Evolutionary conservation across 176 grass and related monocot genomes (phyloP), one percentile per base, ranked within the genome.

Genomic region (Bolboschoenus planiculmis): DNA sequence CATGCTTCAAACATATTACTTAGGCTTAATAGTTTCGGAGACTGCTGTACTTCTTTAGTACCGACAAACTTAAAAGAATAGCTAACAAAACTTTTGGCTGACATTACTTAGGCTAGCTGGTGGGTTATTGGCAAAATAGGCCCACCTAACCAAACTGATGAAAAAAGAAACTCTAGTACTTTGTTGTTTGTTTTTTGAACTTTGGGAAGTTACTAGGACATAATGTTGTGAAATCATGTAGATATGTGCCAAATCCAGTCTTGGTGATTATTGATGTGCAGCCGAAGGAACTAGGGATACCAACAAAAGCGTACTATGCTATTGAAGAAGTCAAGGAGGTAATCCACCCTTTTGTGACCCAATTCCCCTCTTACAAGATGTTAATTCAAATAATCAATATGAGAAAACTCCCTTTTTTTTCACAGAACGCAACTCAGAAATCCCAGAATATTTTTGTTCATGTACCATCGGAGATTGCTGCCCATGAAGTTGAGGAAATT

Each of bases 221-320:
- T 60, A 64, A 48, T 82, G 29, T 62, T 82, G 30, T 44, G 11
- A 63, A 64, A 62, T 65, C 23, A 44, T 64, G 59, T 78, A 95
- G 92, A 66, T 98, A 98, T 80, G 92, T 98, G 89, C 87, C 85
- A 56, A 98, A 98, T 84, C 91, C 92, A 60, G 91, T 95, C 10
- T 86, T 98, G 83, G 96, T 98, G 89, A 98, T 98, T 84, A 98
- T 98, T 48, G 96, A 98, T 85, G 96, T 98, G 56, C 89, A 95
- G 81, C 96, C 96, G 27, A 91, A 93, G 79, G 96, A 95, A 80
- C 44, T 98, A 71, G 96, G 96, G 26, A 95, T 98, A 91, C 92
- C 96, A 70, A 93, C 92, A 20, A 98, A 98, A 88, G 96, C 95
- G 0, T 98, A 95, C 53, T 95, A 95, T 83, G 92, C 90, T 78